Evolutionary conservation across 768 basidiomycete species (phyloP).

Genomic region (Strobilomyces echinocephalus): DNA sequence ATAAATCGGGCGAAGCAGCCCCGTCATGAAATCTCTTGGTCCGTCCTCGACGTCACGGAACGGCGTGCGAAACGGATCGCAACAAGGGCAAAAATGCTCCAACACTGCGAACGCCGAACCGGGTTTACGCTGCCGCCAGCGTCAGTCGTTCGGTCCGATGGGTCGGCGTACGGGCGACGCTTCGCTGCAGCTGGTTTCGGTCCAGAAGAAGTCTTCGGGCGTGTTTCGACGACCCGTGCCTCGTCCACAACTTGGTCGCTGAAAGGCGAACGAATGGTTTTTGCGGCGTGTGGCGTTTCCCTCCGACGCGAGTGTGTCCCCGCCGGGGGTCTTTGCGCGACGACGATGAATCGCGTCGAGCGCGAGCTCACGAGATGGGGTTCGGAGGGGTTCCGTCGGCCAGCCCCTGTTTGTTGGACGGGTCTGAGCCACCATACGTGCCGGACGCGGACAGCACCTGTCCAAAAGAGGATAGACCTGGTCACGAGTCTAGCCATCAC

Average conservation of each 20-base stretch:
- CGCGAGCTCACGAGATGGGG: too few species aligned
- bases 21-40: slow-evolving; percentile 4
- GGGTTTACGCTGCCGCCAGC: not conserved
- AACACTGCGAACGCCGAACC: not conserved
- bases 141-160: not conserved
- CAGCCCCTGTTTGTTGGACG: too few species aligned
- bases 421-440: too few species aligned
- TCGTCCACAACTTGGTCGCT: not conserved
- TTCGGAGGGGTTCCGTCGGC: too few species aligned
- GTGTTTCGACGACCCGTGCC: not conserved
- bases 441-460: too few species aligned
- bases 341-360: too few species aligned
- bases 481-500: too few species aligned
- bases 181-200: not conserved
- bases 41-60: slow-evolving; percentile 8
- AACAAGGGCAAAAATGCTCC: not conserved
- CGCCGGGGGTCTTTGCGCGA: too few species aligned
- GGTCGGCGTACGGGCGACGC: not conserved
- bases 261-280: not conserved
- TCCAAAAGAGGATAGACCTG: too few species aligned
- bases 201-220: not conserved
- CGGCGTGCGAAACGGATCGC: not conserved
- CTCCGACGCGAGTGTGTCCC: not conserved
- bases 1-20: not conserved
- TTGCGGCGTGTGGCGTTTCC: not conserved